Conservation (phyloP, 257 asterid species). For the Solanum ossicruentum region DNA sequence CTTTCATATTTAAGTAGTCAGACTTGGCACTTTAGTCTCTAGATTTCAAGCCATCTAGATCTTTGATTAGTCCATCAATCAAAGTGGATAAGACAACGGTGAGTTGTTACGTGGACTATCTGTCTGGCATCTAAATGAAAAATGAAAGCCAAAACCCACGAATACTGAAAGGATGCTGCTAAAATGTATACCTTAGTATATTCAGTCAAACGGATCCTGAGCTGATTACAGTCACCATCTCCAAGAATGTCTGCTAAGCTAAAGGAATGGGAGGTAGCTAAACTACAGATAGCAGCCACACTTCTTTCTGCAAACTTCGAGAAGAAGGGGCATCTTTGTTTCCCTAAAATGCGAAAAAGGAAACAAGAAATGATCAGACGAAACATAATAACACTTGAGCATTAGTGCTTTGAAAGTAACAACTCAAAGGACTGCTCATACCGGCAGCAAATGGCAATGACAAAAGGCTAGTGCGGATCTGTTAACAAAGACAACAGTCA, state of each 20-base stretch:
- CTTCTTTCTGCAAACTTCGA: slow-evolving; percentile 44
- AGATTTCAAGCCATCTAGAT: neutral
- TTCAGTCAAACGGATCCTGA: slow-evolving; percentile 55
- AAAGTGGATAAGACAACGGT: neutral
- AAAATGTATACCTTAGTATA: slow-evolving; percentile 42
- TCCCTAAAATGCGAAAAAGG: slow-evolving; percentile 27
- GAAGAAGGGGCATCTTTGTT: slow-evolving; percentile 45
- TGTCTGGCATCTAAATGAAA: neutral
- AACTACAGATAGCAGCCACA: slow-evolving; percentile 25
- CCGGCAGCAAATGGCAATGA: slow-evolving; percentile 73
- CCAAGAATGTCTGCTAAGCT: slow-evolving; percentile 10
- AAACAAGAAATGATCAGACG: neutral
- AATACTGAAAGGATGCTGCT: neutral
- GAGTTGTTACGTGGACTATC: neutral
- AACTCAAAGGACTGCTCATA: slow-evolving; percentile 16
- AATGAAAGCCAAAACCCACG: neutral
- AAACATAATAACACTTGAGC: neutral
- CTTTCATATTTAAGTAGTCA: neutral
- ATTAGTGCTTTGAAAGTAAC: neutral
- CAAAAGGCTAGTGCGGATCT: slow-evolving; percentile 52
- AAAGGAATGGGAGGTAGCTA: slow-evolving; percentile 18
- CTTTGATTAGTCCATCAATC: neutral
- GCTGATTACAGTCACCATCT: slow-evolving; percentile 26
- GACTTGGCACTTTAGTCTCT: neutral
- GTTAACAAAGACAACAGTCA: slow-evolving; percentile 19